Conservation (phyloP, 495 filamentous ascomycete genomes). For the Penicillium mononematosum region DNA sequence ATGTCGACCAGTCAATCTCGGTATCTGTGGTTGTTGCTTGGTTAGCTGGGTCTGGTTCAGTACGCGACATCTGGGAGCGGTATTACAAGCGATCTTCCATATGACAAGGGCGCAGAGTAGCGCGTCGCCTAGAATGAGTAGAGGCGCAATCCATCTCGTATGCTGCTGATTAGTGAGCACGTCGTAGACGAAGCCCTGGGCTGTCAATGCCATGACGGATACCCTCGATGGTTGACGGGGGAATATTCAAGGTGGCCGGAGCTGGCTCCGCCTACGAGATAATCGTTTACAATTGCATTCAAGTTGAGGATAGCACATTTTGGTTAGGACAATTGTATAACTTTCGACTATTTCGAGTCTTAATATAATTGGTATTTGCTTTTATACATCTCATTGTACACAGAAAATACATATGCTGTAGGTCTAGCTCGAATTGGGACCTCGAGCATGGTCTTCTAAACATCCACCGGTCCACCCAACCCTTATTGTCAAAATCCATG, state of each 20-base stretch:
- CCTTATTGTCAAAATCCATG: slow-evolving; percentile 24
- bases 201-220: slow-evolving; percentile 29
- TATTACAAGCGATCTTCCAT: slow-evolving; percentile 81
- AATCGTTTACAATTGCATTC: not conserved
- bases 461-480: slow-evolving; percentile 12
- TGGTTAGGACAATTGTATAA: not conserved
- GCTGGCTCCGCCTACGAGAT: slow-evolving; percentile 5
- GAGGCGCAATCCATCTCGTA: slow-evolving; percentile 61
- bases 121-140: slow-evolving; percentile 72
- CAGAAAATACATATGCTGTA: slow-evolving; percentile 6
- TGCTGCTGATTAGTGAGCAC: slow-evolving; percentile 53
- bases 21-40: slow-evolving; percentile 61
- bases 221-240: slow-evolving; percentile 12
- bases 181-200: slow-evolving; percentile 22
- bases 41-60: slow-evolving; percentile 19
- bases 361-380: slow-evolving; percentile 1
- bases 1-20: slow-evolving; percentile 96
- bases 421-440: slow-evolving; percentile 12
- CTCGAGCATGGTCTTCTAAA: slow-evolving; percentile 12
- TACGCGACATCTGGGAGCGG: slow-evolving; percentile 9
- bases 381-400: slow-evolving; percentile 20
- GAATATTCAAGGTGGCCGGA: slow-evolving; percentile 21
- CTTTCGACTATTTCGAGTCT: not conserved
- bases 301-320: not conserved
- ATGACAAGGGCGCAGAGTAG: slow-evolving; percentile 73